Conservation (phyloP, 1,284 basidiomycete genomes). For the Malassezia pachydermatis region DNA sequence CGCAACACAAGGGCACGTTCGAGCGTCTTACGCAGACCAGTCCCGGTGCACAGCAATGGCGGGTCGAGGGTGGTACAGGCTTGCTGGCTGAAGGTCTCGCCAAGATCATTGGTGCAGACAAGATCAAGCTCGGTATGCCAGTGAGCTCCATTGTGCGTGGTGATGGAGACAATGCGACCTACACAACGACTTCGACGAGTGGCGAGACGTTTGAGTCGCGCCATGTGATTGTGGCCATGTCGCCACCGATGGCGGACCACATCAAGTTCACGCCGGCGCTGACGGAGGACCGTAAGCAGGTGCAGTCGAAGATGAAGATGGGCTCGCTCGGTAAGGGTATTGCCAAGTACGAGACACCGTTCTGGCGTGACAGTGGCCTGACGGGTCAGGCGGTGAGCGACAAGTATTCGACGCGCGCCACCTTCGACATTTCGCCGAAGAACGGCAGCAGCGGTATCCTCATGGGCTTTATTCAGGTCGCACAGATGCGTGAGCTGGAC, state of each 20-base stretch:
- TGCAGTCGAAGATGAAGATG: constrained; percentile 4
- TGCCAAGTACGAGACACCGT: constrained; percentile 1
- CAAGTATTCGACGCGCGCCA: background rate
- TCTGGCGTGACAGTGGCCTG: constrained; percentile 3
- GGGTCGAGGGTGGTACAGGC: background rate
- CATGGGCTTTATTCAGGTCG: constrained; percentile 6
- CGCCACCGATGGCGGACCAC: constrained; percentile 8
- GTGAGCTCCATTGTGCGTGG: background rate
- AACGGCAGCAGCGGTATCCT: background rate
- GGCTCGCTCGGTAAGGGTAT: constrained; percentile 7
- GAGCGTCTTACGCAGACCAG: background rate
- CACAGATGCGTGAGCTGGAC: constrained; percentile 4
- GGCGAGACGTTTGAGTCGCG: background rate
- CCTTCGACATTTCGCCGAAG: constrained; percentile 3
- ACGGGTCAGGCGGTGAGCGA: background rate
- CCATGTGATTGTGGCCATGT: constrained; percentile 9
- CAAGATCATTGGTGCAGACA: background rate
- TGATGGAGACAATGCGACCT: background rate
- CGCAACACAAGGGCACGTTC: background rate
- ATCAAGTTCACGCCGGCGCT: constrained; percentile 2
- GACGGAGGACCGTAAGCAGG: background rate
- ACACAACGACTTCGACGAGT: background rate
- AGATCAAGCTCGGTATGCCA: constrained; percentile 5
- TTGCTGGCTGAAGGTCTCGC: background rate
- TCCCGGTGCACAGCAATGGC: background rate